Base-by-base conservation (phyloP, 495 filamentous ascomycete species). In the Neurospora sp. region DNA sequence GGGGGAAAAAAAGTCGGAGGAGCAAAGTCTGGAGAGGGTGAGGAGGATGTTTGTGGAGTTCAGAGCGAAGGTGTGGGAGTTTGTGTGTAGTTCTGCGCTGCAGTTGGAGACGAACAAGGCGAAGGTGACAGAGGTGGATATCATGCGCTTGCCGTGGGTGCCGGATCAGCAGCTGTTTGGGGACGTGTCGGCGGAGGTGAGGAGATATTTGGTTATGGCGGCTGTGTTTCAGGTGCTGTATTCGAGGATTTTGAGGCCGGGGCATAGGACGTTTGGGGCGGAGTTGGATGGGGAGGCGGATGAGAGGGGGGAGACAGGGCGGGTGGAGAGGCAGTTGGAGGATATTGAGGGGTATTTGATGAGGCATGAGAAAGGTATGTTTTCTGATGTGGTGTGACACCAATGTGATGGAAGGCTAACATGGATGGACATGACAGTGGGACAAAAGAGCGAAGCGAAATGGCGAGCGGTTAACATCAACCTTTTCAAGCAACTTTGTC, bases 161-260 rank as follows among this genome's bases (percentile, higher is more conserved):
- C 53, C 53, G 14, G 53, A 65, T 18, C 7, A 35, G 53, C 53
- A 65, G 27, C 14, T 65, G 2, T 65, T 65, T 37, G 53, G 3
- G 22, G 35, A 18, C 14, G 27, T 27, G 27, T 65, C 53, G 53
- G 53, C 18, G 27, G 53, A 65, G 53, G 53, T 48, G 37, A 45
- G 70, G 42, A 35, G 37, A n/a, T 40, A 22, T 27, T 38, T 59
- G 31, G 73, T 76, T 18, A 75, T 73, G 71, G 75, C 69, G 2
- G 70, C 59, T 14, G 27, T 76, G 6, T 75, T 75, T n/a, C 59
- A 76, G 8, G n/a, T 75, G 37, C 22, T 76, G 37, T 76, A 53
- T 18, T 39, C 61, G 9, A 71, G 71, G 4, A 76, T 76, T n/a
- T 38, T 76, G 35, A 71, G 75, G 5, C 75, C 71, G 0, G 71